Evolutionary conservation across 768 basidiomycete genomes (phyloP), one percentile per base, ranked within the genome.

Genomic region (Chalciporus sphaerocephalus): DNA sequence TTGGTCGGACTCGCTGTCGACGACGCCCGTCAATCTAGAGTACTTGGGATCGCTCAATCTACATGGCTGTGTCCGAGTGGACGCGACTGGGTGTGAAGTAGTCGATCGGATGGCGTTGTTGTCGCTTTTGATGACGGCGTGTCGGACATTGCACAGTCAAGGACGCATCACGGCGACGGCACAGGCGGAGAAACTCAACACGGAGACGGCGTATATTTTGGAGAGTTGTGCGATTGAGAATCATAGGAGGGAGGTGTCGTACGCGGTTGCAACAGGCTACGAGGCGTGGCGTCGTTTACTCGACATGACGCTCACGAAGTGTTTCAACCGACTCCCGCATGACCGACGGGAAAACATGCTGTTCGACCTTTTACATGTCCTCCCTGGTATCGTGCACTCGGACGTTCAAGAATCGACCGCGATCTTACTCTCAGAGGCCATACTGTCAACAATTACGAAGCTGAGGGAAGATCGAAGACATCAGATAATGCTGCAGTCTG

Each of bases 201-300:
- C 68, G 3, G 95, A 97, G 65, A 80, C 78, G 8, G 69, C 68
- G 0, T 92, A 91, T 52, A 76, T 97, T 36, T 56, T 96, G 50
- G 83, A 87, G 60, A 89, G 88, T 44, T 87, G 92, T 47, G 87
- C 82, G 0, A 74, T 86, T 43, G 92, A 93, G 64, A 97, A 97
- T 55, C 86, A 92, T 60, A 81, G 88, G 16, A 80, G 92, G 11
- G 82, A 89, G 58, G 79, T 97, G 7, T 71, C 78, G 3, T 75
- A 84, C 58, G 85, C 92, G 11, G 73, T 83, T 18, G 76, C 79
- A 4, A 71, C 71, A 7, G 83, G 85, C 30, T 87, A 90, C 59
- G 83, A 87, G 47, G 76, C 93, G 0, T 97, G 94, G 94, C 81
- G 85, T 46, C 74, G 84, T 30, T 61, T 93, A 28, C 73, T 98